Evolutionary conservation across 1,284 basidiomycete species (phyloP), one percentile per base, ranked within the genome.

Genomic region (Trichosporon sp.): DNA sequence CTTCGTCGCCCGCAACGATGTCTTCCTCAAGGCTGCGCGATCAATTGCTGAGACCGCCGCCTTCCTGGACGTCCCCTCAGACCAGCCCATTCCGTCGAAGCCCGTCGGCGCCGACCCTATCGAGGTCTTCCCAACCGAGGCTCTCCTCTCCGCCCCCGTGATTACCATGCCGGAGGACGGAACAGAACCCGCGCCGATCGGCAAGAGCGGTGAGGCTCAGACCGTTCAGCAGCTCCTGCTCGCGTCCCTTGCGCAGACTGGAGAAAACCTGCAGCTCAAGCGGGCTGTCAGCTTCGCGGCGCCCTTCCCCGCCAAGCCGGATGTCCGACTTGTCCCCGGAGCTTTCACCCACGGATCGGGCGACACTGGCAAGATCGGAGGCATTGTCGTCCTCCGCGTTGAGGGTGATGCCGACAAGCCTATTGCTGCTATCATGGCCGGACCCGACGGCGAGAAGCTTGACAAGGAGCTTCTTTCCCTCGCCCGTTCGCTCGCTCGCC

Each of bases 41-140:
- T 88, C 92, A 69, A 88, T 97, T 69, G 89, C 92, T 3, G 88
- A 92, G 72, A 94, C 92, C 1, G 87, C 90, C 27, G 93, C 94
- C 1, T 91, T 89, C 77, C 84, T 92, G 0, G 89, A 91, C 70
- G 80, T 77, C 64, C 82, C 83, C 52, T 71, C 14, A 34, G 56
- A 31, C 29, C 52, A 44, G 13, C 56, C 63, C 23, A n/a, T 32
- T 3, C 62, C 65, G 3, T 40, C 46, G 29, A 14, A 31, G 40
- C 68, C 68, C 25, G 70, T 74, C 66, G 5, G 25, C 63, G 11
- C 49, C 14, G 74, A 76, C 66, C 71, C 73, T 16, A 73, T 80
- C 69, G 69, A 74, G 25, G 62, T 68, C n/a, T 78, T 80, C 68
- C 76, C 80, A 2, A 69, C 88, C 61, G 86, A 88, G 49, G 73